Percentiles rank a stretch among this genome's conserved stretches.
These are phyloP conservation scores for Epichloe elymi DNA, from an alignment of 2,329 filamentous ascomycete species.

Conservation along the genomic window DNA sequence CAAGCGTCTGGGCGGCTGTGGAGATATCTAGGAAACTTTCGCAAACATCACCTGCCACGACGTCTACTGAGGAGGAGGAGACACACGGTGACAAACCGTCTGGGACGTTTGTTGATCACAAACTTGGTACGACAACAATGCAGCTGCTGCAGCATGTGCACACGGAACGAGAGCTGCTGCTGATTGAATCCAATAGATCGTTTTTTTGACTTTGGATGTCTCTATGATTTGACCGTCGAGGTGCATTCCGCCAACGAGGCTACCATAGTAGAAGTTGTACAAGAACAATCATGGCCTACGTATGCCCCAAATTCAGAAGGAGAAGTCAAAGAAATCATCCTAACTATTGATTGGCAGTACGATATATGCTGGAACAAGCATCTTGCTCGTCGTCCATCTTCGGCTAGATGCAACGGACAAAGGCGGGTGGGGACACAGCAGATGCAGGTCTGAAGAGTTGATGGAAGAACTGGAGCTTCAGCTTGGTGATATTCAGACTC, in stretches of 20 bases:
- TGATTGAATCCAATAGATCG: conserved; percentile 14
- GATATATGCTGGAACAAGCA: conserved; percentile 28
- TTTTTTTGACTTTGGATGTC: conserved; percentile 29
- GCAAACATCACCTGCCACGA: conserved; percentile 7
- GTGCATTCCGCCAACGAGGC: conserved; percentile 28
- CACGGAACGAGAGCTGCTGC: background rate
- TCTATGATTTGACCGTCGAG: conserved; percentile 35
- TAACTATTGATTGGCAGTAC: conserved; percentile 18
- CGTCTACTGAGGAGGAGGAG: background rate
- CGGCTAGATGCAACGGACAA: conserved; percentile 16
- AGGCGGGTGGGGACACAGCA: conserved; percentile 12
- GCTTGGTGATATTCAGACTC: conserved; percentile 33
- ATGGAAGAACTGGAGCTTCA: conserved; percentile 46
- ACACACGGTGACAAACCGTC: background rate
- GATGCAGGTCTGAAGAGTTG: conserved; percentile 37
- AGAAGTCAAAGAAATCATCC: conserved; percentile 1
- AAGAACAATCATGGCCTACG: conserved; percentile 29
- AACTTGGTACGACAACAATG: conserved; percentile 10
- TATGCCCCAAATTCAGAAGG: conserved; percentile 8
- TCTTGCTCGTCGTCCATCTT: conserved; percentile 37
- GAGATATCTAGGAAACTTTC: conserved; percentile 31
- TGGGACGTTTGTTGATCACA: conserved; percentile 8
- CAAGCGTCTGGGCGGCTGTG: conserved; percentile 34
- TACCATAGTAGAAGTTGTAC: conserved; percentile 32
- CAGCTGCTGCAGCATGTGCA: background rate